A percentile compares a stretch with the other conserved stretches of the same genome.
phyloP scores from a whole-genome alignment of 768 basidiomycete species.

The Boletus coccyginus region DNA sequence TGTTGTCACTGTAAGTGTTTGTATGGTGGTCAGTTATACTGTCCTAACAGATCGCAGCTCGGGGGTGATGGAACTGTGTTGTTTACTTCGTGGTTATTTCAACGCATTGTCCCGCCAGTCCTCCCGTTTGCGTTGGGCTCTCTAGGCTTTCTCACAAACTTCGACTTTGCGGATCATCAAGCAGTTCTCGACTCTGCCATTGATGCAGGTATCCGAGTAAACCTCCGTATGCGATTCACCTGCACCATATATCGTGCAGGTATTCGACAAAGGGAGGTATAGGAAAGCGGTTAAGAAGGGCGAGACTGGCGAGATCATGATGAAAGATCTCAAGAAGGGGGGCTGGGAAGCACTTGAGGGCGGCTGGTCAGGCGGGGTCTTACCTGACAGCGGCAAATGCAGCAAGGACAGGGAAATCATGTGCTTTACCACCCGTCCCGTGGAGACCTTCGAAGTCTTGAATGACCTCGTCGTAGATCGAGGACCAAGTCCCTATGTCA shows the following conservation, averaged over 20 bases:
- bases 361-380: constrained; percentile 51
- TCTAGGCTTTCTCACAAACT: constrained; percentile 95
- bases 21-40: background rate
- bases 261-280: constrained; percentile 65
- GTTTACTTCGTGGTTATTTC: constrained; percentile 99
- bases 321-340: constrained; percentile 85
- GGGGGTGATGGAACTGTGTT: constrained; percentile 98
- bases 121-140: constrained; percentile 97
- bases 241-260: constrained; percentile 96
- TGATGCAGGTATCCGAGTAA: constrained; percentile 93
- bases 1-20: constrained; percentile 81
- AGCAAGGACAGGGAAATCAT: constrained; percentile 93
- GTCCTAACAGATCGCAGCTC: constrained; percentile 51
- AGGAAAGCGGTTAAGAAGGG: constrained; percentile 88
- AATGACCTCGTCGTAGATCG: constrained; percentile 98
- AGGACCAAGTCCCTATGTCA: constrained; percentile 97
- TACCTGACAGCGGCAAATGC: constrained; percentile 43
- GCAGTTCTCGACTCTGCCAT: constrained; percentile 83
- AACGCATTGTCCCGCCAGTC: constrained; percentile 97
- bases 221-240: constrained; percentile 98
- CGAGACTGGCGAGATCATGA: constrained; percentile 94
- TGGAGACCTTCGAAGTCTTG: constrained; percentile 92
- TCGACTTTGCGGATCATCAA: constrained; percentile 86
- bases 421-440: constrained; percentile 94
- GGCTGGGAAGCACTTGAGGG: constrained; percentile 98